Percentiles rank a stretch among this genome's conserved stretches.
Conservation (phyloP, 805 yeast genomes). For the Tetrapisispora phaffii region DNA sequence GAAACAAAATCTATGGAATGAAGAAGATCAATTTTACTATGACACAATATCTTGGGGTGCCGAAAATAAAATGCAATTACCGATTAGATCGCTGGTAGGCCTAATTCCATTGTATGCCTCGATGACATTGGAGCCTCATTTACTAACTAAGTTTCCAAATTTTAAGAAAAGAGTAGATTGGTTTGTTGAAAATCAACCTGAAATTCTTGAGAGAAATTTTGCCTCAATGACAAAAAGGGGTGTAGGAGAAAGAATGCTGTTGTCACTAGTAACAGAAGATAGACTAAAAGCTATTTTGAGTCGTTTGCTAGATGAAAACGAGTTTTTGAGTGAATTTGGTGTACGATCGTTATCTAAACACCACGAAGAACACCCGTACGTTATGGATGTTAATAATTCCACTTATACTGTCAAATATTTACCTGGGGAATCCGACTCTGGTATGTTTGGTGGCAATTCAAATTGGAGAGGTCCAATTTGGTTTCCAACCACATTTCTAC, state of each 20-base stretch:
- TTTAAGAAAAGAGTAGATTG: conserved; percentile 77
- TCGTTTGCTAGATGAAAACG: conserved; percentile 76
- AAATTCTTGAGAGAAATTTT: conserved; percentile 69
- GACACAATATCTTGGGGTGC: conserved; percentile 83
- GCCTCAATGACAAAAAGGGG: conserved; percentile 77
- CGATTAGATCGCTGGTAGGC: conserved; percentile 84
- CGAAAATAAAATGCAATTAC: conserved; percentile 57
- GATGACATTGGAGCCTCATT: conserved; percentile 76
- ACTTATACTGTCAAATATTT: conserved; percentile 62
- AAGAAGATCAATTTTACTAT: conserved; percentile 76
- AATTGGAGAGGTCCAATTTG: conserved; percentile 98
- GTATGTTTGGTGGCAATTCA: conserved; percentile 92
- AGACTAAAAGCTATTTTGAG: conserved; percentile 64
- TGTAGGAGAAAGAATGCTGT: conserved; percentile 67
- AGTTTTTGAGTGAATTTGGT: conserved; percentile 77
- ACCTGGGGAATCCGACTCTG: conserved; percentile 85
- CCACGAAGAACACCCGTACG: conserved; percentile 76
- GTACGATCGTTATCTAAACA: conserved; percentile 79
- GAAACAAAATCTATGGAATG: conserved; percentile 77
- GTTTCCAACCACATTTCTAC: conserved; percentile 84
- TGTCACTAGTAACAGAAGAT: conserved; percentile 74
- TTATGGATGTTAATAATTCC: conserved; percentile 73
- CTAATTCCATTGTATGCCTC: conserved; percentile 86
- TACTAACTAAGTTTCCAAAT: conserved; percentile 65
- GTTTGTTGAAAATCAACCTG: conserved; percentile 63